Base-by-base conservation (phyloP, 2,329 filamentous ascomycete genomes). In the Periconia digitata region DNA sequence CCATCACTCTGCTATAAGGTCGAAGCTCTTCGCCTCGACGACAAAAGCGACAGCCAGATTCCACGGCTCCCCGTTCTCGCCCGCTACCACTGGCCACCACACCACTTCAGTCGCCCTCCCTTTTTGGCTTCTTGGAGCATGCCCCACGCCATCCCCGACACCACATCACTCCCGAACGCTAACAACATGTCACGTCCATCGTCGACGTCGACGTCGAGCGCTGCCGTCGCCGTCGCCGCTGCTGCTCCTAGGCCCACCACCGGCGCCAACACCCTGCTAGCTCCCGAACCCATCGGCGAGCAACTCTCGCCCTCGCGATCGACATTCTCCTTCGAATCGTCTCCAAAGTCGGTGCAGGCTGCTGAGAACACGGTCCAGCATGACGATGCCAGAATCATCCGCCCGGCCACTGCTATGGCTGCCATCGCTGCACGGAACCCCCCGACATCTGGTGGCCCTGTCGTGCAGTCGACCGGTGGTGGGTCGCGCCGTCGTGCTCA, bases 261-360 rank as follows among this genome's bases (percentile, higher is more conserved):
- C n/a, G 10, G 10, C 27, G 27, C 27, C n/a, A 32, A 10, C 27
- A 24, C 23, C 20, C 50, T 69, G 45, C 55, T 65, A 39, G 59
- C 53, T 15, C 66, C 66, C 42, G 64, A 69, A 22, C 45, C 59
- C 16, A 15, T 47, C 43, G 62, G 46, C 21, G 59, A 58, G 29
- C 64, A 64, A n/a, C 60, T 64, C 32, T 69, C 69, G 23, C 68
- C 69, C 37, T 60, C 66, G n/a, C 58, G 62, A 8, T 71, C 70
- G 20, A 68, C 63, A 18, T 69, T 72, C 41, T 72, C 70, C 36
- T 71, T 71, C 49, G 62, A 66, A 27, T 67, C 62, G 22, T 64
- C 65, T 13, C 63, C 64, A 20, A 63, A 56, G 24, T 70, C 68
- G 18, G 51, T 67, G 12, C 56, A 62, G 24, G 56, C 54, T 37